Evolutionary conservation across 352 stramenopile genomes (phyloP).

Genomic region (Pythium aphanidermatum): DNA sequence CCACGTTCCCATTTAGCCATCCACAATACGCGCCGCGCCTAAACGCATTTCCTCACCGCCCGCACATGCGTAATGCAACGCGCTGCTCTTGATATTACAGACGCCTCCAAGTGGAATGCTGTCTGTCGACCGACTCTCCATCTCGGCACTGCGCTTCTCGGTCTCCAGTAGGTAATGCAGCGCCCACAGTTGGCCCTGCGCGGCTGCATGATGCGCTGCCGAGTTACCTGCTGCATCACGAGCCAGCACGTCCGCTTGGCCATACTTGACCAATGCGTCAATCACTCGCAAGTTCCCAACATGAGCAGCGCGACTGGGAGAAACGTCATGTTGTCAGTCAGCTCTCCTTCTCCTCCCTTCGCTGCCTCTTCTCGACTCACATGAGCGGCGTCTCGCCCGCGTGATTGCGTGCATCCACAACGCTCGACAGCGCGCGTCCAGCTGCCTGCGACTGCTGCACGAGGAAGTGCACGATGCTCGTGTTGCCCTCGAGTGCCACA

Average conservation of each 20-base stretch:
- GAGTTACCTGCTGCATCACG: slow-evolving; percentile 62
- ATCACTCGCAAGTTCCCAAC: slow-evolving; percentile 58
- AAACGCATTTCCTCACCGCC: slow-evolving; percentile 13
- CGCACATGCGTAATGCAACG: slow-evolving; percentile 55
- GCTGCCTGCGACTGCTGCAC: slow-evolving; percentile 58
- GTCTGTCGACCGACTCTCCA: no score
- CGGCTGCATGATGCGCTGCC: slow-evolving; percentile 58
- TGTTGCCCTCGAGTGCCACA: slow-evolving; percentile 19
- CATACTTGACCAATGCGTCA: slow-evolving; percentile 47
- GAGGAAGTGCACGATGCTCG: slow-evolving; percentile 75
- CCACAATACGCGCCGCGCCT: not conserved
- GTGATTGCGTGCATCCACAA: slow-evolving; percentile 54
- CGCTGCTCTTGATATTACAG: slow-evolving; percentile 27
- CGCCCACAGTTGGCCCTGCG: slow-evolving; percentile 63
- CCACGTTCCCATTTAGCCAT: not conserved
- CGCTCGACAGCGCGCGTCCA: slow-evolving; percentile 11
- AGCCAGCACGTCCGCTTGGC: slow-evolving; percentile 38
- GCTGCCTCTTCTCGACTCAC: no score
- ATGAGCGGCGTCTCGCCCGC: slow-evolving; percentile 72
- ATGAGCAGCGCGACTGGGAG: slow-evolving; percentile 62
- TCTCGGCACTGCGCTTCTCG: slow-evolving; percentile 21
- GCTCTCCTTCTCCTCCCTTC: no score
- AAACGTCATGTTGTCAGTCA: no score
- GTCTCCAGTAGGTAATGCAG: slow-evolving; percentile 67
- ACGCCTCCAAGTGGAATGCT: no score